Evolutionary conservation across 2,329 filamentous ascomycete species (phyloP).

Genomic region (Colletotrichum sp.): DNA sequence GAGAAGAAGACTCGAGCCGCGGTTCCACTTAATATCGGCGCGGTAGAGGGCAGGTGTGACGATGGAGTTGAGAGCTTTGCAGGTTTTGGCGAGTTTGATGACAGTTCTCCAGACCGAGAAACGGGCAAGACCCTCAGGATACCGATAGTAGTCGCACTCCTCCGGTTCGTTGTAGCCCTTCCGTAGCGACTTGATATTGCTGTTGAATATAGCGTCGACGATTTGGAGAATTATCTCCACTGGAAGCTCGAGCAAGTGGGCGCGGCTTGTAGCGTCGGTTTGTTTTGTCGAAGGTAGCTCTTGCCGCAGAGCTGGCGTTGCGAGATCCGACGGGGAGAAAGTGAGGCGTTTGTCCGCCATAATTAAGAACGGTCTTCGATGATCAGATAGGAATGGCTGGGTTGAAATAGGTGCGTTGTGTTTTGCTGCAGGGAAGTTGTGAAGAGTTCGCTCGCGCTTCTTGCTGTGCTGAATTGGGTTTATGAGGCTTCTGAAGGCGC

Average conservation of each 20-base stretch:
- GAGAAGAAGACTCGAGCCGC: background rate
- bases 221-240: background rate
- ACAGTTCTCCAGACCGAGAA: background rate
- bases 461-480: background rate
- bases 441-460: background rate
- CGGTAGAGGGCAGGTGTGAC: background rate
- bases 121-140: background rate
- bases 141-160: no score
- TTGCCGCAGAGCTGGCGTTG: background rate
- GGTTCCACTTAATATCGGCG: background rate
- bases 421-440: background rate
- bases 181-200: accelerated
- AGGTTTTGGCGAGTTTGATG: background rate
- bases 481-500: background rate
- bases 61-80: background rate
- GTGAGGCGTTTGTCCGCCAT: background rate
- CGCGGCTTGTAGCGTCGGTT: background rate
- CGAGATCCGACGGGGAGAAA: background rate
- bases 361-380: background rate
- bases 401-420: background rate
- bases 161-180: background rate
- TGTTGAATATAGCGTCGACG: background rate
- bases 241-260: background rate
- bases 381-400: no score
- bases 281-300: background rate